phyloP scores from a whole-genome alignment of 805 yeast genomes.

The Danielia oregonensis region DNA sequence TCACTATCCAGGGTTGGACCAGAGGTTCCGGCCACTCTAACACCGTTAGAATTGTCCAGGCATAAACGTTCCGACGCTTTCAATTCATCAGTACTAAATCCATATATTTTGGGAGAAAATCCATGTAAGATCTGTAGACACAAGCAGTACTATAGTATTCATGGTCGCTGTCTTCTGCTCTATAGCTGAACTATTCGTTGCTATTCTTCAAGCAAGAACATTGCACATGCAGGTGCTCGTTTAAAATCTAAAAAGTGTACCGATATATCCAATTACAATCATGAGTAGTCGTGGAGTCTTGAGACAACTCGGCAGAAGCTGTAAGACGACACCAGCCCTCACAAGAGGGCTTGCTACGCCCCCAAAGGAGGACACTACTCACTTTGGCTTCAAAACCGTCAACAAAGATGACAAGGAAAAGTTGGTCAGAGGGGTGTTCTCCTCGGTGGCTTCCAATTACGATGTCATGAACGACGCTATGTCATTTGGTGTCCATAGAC shows the following conservation, averaged over 20 bases:
- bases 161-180: no score
- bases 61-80: slow-evolving; percentile 34
- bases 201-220: no score
- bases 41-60: slow-evolving; percentile 89
- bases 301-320: background rate
- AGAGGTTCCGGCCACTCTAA: slow-evolving; percentile 98
- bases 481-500: slow-evolving; percentile 92
- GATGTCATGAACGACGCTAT: slow-evolving; percentile 98
- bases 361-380: slow-evolving; percentile 56
- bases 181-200: no score
- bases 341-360: slow-evolving; percentile 2
- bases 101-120: background rate
- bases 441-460: slow-evolving; percentile 90
- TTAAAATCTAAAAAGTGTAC: no score
- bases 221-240: no score
- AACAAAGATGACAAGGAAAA: slow-evolving; percentile 76
- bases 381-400: slow-evolving; percentile 87
- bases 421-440: slow-evolving; percentile 81
- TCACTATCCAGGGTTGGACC: slow-evolving; percentile 98
- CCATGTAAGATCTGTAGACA: background rate
- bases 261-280: no score
- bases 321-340: background rate
- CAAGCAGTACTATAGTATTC: background rate
- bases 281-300: background rate
- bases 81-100: slow-evolving; percentile 3